Conservation (phyloP, 768 basidiomycete genomes). For the Termitomyces sp. region DNA sequence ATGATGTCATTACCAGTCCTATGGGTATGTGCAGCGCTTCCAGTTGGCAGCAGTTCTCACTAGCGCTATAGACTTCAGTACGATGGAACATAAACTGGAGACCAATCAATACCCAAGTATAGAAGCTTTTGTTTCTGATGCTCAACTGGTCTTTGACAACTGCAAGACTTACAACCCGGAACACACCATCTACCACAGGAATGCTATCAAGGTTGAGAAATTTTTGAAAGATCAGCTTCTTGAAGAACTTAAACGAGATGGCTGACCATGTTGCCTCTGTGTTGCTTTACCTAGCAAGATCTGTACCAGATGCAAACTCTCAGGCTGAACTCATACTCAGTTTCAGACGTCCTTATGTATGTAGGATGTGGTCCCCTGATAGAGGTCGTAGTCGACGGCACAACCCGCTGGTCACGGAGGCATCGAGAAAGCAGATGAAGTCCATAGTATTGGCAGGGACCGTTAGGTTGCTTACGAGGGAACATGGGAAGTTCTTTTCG, state of each 20-base stretch:
- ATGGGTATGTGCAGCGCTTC: constrained; percentile 64
- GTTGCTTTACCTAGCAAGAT: background rate
- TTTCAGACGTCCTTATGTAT: background rate
- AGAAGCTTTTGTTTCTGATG: constrained; percentile 72
- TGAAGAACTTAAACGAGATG: constrained; percentile 25
- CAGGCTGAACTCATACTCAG: background rate
- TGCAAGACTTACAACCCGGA: constrained; percentile 87
- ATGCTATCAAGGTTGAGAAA: constrained; percentile 81
- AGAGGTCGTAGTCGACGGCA: background rate
- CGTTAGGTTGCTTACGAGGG: background rate
- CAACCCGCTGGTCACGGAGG: background rate
- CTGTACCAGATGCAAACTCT: background rate
- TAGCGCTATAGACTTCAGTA: constrained; percentile 64
- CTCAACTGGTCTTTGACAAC: constrained; percentile 83
- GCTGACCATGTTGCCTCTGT: constrained; percentile 1
- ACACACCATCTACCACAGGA: constrained; percentile 71
- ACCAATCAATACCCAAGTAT: constrained; percentile 77
- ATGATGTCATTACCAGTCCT: constrained; percentile 81
- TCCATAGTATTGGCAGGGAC: background rate
- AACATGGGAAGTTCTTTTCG: background rate
- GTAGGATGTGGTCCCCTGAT: background rate
- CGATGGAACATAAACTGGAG: constrained; percentile 88
- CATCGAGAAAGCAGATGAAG: background rate
- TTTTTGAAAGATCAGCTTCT: constrained; percentile 54
- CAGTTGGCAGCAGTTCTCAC: background rate